Evolutionary conservation across 2,329 filamentous ascomycete species (phyloP).

Genomic region (Verticillium dahliae): DNA sequence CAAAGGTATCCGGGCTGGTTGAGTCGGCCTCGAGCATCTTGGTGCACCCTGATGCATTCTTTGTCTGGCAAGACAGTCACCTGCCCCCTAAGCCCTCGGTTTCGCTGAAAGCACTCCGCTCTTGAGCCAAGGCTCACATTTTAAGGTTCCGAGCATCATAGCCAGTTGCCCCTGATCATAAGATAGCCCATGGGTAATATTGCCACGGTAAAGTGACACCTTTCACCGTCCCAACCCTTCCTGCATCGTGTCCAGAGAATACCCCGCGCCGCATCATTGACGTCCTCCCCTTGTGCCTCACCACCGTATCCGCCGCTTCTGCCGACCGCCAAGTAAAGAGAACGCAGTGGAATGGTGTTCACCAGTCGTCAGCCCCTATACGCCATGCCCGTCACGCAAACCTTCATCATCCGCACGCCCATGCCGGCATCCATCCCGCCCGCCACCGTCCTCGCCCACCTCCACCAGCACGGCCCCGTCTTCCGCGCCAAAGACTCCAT

Average conservation of each 20-base stretch:
- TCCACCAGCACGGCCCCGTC: slow-evolving; percentile 33
- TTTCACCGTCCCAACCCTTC: background rate
- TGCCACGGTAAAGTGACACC: background rate
- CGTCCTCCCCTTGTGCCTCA: background rate
- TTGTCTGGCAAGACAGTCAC: background rate
- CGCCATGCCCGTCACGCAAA: slow-evolving; percentile 17
- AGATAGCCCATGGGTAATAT: background rate
- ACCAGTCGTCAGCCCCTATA: slow-evolving; percentile 16
- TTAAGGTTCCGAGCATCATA: background rate
- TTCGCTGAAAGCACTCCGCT: background rate
- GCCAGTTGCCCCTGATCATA: background rate
- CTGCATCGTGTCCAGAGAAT: background rate
- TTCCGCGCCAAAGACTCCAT: slow-evolving; percentile 33
- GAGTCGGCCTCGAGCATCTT: background rate
- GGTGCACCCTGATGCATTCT: background rate
- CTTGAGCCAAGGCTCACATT: background rate
- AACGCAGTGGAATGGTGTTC: background rate
- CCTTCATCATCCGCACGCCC: slow-evolving; percentile 31
- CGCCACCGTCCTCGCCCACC: slow-evolving; percentile 25
- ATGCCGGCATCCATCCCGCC: slow-evolving; percentile 33
- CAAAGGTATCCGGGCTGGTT: background rate
- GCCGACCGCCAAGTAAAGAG: background rate
- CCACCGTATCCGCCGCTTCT: background rate
- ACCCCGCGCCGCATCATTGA: background rate
- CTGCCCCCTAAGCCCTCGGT: background rate